Evolutionary conservation across 352 stramenopile species (phyloP), one percentile per base, ranked within the genome.

Genomic region (Phytophthora meadii): DNA sequence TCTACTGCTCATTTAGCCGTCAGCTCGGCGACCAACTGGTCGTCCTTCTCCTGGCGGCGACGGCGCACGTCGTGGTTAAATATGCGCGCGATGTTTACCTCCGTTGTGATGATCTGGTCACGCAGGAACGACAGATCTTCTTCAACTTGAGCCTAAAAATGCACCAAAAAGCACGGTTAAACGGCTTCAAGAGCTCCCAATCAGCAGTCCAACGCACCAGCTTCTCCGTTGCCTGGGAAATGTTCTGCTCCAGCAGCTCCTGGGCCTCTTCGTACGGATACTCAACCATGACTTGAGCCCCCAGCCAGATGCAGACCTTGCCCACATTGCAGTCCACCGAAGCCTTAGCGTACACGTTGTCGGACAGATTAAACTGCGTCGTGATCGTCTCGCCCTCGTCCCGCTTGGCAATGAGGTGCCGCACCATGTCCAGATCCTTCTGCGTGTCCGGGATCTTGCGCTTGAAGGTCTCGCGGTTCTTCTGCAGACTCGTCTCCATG

Each of bases 261-360:
- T 97, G 80, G 10, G 96, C 96, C 67, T 99, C 97, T n/a, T 98
- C 87, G 68, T 98, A 99, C 46, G 93, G 96, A 74, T 98, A 98
- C 70, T 99, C 96, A 61, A 99, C 86, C 94, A 98, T 98, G 30
- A 98, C 93, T 81, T 98, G 98, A 14, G 96, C 97, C 34, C 97
- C 97, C 12, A 99, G 80, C 97, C 97, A 99, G 60, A 99, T 90
- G 84, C 97, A 98, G 22, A 99, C 97, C 57, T 92, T 98, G 30
- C 93, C 92, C 39, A 92, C 71, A 1, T 78, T 81, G 28, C 74
- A 87, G 76, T 98, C 92, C 25, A 99, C 80, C 36, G 96, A 88
- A 0, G 97, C 97, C 64, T 98, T 98, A 52, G 92, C 92, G 74
- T 98, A 99, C 28, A 99, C 87, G 61, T 96, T 98, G 71, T 98